Evolutionary conservation across 148 eudicot species (phyloP).

Genomic region (Nepenthes mirabilis): DNA sequence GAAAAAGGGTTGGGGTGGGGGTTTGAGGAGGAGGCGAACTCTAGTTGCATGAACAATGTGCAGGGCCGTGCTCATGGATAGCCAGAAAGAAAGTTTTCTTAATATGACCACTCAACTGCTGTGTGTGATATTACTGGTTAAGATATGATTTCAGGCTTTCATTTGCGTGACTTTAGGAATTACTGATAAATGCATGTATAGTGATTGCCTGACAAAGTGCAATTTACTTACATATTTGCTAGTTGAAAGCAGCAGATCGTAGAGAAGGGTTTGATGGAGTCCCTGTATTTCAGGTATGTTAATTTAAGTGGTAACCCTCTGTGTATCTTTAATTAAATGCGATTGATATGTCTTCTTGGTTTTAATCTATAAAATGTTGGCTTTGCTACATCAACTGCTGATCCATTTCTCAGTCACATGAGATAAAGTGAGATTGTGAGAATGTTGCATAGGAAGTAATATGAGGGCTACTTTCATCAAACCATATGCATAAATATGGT

Average conservation of each 20-base stretch:
- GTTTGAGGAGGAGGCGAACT: too few relatives aligned
- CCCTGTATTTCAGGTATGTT: slow-evolving; percentile 86
- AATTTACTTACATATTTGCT: slow-evolving; percentile 14
- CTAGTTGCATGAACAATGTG: too few relatives aligned
- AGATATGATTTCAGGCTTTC: background rate
- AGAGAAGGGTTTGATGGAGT: slow-evolving; percentile 88
- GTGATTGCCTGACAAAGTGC: background rate
- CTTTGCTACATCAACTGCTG: too few relatives aligned
- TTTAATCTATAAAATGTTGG: too few relatives aligned
- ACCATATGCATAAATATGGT: too few relatives aligned
- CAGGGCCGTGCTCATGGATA: too few relatives aligned
- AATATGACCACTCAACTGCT: background rate
- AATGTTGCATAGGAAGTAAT: too few relatives aligned
- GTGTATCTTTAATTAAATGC: background rate
- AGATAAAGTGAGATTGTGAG: too few relatives aligned
- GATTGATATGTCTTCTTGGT: background rate
- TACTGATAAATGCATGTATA: background rate
- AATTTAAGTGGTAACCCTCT: background rate
- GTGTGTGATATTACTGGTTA: slow-evolving; percentile 1
- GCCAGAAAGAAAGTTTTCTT: background rate
- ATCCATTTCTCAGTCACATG: too few relatives aligned
- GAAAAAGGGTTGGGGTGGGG: too few relatives aligned
- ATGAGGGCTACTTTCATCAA: too few relatives aligned
- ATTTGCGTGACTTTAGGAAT: background rate
- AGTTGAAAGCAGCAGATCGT: slow-evolving; percentile 58